phyloP scores from a whole-genome alignment of 257 asterid species.

The Fraxinus excelsior region DNA sequence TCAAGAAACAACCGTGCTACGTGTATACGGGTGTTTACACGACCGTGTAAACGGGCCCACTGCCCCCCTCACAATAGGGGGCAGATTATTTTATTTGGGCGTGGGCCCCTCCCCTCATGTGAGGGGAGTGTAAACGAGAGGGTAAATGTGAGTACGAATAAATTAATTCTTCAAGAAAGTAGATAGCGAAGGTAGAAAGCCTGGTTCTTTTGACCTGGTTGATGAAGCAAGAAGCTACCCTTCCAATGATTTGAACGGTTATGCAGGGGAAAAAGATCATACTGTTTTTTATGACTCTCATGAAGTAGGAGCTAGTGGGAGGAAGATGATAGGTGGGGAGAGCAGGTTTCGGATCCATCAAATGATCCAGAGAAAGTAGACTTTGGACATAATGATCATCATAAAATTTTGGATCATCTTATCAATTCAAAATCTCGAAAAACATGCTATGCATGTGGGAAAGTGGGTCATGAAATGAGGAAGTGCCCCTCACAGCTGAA shows the following conservation, averaged over 20 bases:
- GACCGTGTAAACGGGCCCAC: no score
- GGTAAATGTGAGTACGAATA: no score
- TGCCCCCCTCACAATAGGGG: no score
- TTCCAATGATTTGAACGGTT: slow-evolving; percentile 18
- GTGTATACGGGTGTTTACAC: no score
- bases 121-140: no score
- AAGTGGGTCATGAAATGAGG: slow-evolving; percentile 25
- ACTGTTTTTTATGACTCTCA: slow-evolving; percentile 19
- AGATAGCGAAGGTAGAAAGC: slow-evolving; percentile 27
- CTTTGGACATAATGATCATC: slow-evolving; percentile 19
- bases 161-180: slow-evolving; percentile 19
- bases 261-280: slow-evolving; percentile 23
- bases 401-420: background rate
- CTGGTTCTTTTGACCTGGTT: slow-evolving; percentile 31
- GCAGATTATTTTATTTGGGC: no score
- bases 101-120: no score
- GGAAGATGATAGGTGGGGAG: slow-evolving; percentile 49
- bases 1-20: no score
- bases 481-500: slow-evolving; percentile 23
- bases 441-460: slow-evolving; percentile 26
- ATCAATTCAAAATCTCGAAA: background rate
- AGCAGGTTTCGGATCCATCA: slow-evolving; percentile 34
- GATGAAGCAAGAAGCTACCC: slow-evolving; percentile 30
- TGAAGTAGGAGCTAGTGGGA: slow-evolving; percentile 29
- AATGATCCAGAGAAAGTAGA: slow-evolving; percentile 34